Evolutionary conservation across 176 grass and related monocot species (phyloP), one percentile per base, ranked within the genome.

Genomic region (Microstegium vimineum): DNA sequence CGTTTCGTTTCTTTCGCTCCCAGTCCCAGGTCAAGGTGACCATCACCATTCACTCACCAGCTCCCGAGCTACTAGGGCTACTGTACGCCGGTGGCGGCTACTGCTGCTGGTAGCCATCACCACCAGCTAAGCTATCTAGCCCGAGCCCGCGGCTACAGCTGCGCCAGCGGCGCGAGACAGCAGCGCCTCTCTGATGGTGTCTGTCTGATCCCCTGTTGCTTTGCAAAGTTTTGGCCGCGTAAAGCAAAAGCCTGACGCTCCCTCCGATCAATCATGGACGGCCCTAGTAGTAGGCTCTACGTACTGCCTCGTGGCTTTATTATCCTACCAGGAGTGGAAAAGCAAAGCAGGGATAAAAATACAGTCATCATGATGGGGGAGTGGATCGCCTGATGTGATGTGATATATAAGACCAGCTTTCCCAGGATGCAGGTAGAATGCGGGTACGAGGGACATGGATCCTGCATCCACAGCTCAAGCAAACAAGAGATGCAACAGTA

Each of bases 211-310:
- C 11, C 68, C 72, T 62, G 46, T 51, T 54, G 64, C 63, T 80
- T 81, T 71, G 66, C 79, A 60, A 71, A 81, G 66, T 3, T 73
- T 83, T 73, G 80, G 74, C 81, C 36, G 62, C 14, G 26, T 38
- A 88, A 88, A 79, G 80, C 66, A 56, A 88, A 87, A 83, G 80
- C 86, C 80, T 78, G 86, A 64, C 73, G 10, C 77, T 49, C 25
- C 38, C 77, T 49, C 25, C 38, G 65, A 54, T 77, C 33, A 83
- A 78, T 72, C 80, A 78, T 83, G 23, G 74, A 52, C 30, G 77
- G 42, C 38, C 77, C 41, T 49, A 23, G 30, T 49, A 23, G 30
- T 33, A 23, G 38, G 11, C 17, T 49, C 43, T 6, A 3, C 31
- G n/a, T 2, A 52, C 16, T 18, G 27, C 40, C 66, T 49, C 18